phyloP scores from a whole-genome alignment of 2,329 filamentous ascomycete species.

The Mariannaea sp. region DNA sequence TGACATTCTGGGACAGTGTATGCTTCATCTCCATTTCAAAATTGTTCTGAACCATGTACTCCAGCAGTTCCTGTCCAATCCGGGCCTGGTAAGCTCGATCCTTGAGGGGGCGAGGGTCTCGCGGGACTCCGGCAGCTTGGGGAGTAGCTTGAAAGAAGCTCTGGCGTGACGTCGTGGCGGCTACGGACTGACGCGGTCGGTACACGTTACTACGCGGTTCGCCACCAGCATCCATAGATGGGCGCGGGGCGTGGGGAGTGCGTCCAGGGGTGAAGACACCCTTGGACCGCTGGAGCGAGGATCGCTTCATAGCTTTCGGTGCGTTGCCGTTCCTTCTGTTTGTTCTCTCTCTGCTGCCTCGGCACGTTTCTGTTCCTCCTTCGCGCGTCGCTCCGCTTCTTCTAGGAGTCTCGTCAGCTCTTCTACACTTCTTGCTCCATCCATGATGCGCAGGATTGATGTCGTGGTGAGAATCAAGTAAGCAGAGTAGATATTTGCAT shows the following conservation, averaged over 20 bases:
- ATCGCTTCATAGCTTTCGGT: slow-evolving; percentile 64
- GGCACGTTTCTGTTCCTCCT: too few species aligned
- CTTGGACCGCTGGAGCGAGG: slow-evolving; percentile 79
- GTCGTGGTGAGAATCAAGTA: too few species aligned
- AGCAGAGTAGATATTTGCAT: too few species aligned
- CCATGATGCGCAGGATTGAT: neutral
- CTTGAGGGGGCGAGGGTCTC: slow-evolving; percentile 84
- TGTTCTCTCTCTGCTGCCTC: slow-evolving; percentile 12
- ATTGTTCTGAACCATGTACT: slow-evolving; percentile 90
- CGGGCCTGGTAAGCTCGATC: slow-evolving; percentile 79
- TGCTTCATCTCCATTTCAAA: slow-evolving; percentile 99
- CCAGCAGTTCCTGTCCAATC: slow-evolving; percentile 86
- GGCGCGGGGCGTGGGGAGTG: slow-evolving; percentile 41
- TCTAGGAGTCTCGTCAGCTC: slow-evolving; percentile 5
- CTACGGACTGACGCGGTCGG: slow-evolving; percentile 68
- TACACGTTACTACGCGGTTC: slow-evolving; percentile 82
- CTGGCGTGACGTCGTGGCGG: slow-evolving; percentile 73
- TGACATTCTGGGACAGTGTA: slow-evolving; percentile 83
- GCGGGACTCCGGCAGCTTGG: slow-evolving; percentile 77
- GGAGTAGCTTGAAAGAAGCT: slow-evolving; percentile 94
- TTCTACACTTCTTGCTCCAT: slow-evolving; percentile 4
- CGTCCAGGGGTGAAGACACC: slow-evolving; percentile 65
- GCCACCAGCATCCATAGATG: slow-evolving; percentile 51
- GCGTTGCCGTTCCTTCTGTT: slow-evolving; percentile 10
- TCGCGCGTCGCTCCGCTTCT: slow-evolving; percentile 11